phyloP scores from a whole-genome alignment of 345 rosid genomes.

The Melastoma malabathricum region DNA sequence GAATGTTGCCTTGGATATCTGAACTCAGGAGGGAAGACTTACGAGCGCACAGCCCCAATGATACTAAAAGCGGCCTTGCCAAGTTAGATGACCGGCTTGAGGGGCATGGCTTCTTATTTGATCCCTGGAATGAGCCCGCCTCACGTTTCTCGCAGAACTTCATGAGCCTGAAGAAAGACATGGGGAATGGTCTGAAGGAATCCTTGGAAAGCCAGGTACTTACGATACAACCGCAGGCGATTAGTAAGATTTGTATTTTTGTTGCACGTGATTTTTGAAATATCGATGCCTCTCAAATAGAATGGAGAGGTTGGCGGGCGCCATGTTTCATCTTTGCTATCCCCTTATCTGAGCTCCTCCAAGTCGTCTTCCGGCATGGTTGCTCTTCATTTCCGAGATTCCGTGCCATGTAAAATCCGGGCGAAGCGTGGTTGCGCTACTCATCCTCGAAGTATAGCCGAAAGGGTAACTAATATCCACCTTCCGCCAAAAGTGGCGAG shows the following conservation, averaged over 20 bases:
- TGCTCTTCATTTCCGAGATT: constrained; percentile 60
- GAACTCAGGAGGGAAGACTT: constrained; percentile 32
- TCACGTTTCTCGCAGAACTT: constrained; percentile 29
- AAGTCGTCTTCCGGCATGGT: constrained; percentile 44
- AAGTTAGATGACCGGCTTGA: constrained; percentile 14
- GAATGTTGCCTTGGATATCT: constrained; percentile 58
- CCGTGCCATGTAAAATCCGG: constrained; percentile 86
- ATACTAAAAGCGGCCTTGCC: constrained; percentile 17
- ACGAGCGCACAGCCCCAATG: constrained; percentile 16
- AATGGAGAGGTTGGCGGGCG: constrained; percentile 24
- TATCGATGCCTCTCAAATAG: constrained; percentile 14
- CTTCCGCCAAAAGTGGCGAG: no score
- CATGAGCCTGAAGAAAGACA: constrained; percentile 32
- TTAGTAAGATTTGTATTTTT: not conserved
- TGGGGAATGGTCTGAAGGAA: constrained; percentile 21
- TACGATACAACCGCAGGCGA: not conserved
- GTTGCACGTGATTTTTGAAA: constrained; percentile 4
- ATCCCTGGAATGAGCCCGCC: constrained; percentile 49
- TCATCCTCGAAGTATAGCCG: constrained; percentile 98
- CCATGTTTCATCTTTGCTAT: constrained; percentile 14
- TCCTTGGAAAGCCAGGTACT: constrained; percentile 41
- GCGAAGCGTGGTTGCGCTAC: constrained; percentile 99
- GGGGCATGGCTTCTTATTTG: constrained; percentile 24
- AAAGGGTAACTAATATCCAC: constrained; percentile 39
- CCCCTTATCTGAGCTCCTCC: constrained; percentile 48